Conservation (phyloP, 768 basidiomycete species). For the Coprinopsis sp. region DNA sequence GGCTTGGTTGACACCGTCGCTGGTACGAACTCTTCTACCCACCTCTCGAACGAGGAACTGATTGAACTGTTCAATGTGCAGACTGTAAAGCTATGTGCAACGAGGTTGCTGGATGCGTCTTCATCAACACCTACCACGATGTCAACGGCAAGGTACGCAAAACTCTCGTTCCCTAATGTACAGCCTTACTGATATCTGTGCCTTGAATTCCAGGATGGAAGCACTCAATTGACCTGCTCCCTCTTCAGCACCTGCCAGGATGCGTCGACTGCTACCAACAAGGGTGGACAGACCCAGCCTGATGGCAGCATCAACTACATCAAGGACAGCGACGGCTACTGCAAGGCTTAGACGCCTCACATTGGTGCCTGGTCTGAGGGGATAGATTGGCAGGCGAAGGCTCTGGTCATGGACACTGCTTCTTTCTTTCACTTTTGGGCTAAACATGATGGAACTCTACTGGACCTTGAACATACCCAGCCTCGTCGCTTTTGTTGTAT, state of each 20-base stretch:
- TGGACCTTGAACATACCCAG: too few species aligned
- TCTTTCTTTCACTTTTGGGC: background rate
- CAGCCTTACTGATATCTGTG: background rate
- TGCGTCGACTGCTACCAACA: constrained; percentile 33
- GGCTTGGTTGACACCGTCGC: constrained; percentile 41
- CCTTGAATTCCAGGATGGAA: constrained; percentile 28
- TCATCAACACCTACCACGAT: constrained; percentile 43
- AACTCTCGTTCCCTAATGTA: constrained; percentile 3
- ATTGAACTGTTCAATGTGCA: constrained; percentile 12
- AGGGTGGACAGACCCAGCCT: constrained; percentile 41
- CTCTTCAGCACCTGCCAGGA: constrained; percentile 38
- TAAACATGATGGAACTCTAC: too few species aligned
- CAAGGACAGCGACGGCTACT: constrained; percentile 38
- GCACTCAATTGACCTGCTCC: constrained; percentile 40
- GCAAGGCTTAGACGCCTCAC: constrained; percentile 24
- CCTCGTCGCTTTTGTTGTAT: background rate
- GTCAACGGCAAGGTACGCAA: constrained; percentile 38
- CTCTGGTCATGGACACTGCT: background rate
- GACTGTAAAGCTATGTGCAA: constrained; percentile 45
- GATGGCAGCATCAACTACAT: constrained; percentile 39
- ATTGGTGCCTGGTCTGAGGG: background rate
- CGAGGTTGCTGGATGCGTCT: constrained; percentile 33
- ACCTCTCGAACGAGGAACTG: background rate
- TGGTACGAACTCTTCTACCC: constrained; percentile 20
- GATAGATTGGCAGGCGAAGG: background rate